These are phyloP conservation scores for Sugiyamaella xylanicola DNA, from an alignment of 1,139 yeast species.

Conservation along the genomic window DNA sequence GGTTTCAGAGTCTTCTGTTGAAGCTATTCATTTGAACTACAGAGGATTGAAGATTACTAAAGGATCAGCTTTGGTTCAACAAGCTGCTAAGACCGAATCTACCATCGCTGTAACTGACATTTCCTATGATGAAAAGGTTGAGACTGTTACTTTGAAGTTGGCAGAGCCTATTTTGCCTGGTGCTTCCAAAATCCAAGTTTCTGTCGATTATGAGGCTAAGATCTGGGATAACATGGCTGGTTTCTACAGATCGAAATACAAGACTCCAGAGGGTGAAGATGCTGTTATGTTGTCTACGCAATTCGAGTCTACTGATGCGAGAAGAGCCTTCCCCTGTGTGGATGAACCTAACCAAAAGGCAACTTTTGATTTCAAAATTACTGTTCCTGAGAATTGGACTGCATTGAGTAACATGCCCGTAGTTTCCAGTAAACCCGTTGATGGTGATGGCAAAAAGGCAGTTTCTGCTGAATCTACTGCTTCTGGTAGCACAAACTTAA, in stretches of 20 bases:
- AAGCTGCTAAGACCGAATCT: conserved; percentile 28
- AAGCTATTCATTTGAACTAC: conserved; percentile 39
- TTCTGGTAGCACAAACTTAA: conserved; percentile 31
- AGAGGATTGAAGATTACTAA: conserved; percentile 38
- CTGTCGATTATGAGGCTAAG: conserved; percentile 50
- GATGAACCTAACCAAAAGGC: conserved; percentile 90
- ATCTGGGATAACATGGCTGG: conserved; percentile 79
- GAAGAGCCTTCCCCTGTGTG: conserved; percentile 88
- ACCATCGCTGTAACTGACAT: conserved; percentile 22
- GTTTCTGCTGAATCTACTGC: conserved; percentile 17
- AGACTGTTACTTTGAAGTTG: conserved; percentile 20
- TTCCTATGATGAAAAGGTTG: conserved; percentile 25
- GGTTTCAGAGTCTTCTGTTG: conserved; percentile 42
- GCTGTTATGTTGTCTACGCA: conserved; percentile 79
- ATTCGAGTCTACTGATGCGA: conserved; percentile 87
- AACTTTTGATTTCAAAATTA: conserved; percentile 65
- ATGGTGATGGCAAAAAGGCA: conserved; percentile 47
- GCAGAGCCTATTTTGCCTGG: conserved; percentile 33
- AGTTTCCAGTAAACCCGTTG: conserved; percentile 51
- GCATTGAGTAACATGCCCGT: conserved; percentile 76
- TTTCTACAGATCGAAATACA: conserved; percentile 74
- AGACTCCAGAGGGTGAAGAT: conserved; percentile 51
- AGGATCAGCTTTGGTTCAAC: conserved; percentile 23
- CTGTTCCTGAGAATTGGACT: conserved; percentile 60
- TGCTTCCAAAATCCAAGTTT: conserved; percentile 38